Base-by-base conservation (phyloP, 768 basidiomycete species). In the Rhodotorula toruloides region DNA sequence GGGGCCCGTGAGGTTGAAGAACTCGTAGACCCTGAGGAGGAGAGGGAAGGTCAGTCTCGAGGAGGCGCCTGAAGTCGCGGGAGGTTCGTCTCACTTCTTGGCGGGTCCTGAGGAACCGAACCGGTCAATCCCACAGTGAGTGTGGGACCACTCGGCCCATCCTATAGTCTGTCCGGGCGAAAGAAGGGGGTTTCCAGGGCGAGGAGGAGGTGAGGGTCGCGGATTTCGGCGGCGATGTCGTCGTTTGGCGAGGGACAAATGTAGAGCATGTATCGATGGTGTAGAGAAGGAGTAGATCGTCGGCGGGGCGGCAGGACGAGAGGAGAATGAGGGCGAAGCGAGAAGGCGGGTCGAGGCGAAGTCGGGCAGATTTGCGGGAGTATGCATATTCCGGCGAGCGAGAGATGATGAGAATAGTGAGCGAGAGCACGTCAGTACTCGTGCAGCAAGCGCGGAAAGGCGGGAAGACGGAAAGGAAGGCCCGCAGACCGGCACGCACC, bases 81-180 rank as follows among this genome's bases (percentile, higher is more conserved):
- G 14, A 22, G 16, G 44, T 25, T 22, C 22, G 16, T 9, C 13
- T 17, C 16, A 13, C 16, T 46, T 46, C 17, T 31, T 21, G 10
- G 14, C 12, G 17, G 50, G 3, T 8, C 34, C 17, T 34, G 46
- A 36, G 31, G 37, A 58, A 7, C 40, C 91, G 87, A 89, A 96
- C 40, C 81, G 82, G 42, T 77, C 76, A 80, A 80, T 73, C 61
- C 78, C 79, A 63, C 77, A 76, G 74, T 77, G 84, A 80, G 93
- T 91, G 76, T 94, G 91, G 72, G 87, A 86, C 81, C 90, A 91
- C 79, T 87, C 87, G 68, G 84, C 83, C 92, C 92, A 96, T 72
- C 91, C 90, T 72, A 84, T 80, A 52, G 90, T 90, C 53, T 54
- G n/a, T 37, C 3, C 21, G 11, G 77, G 36, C 7, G 31, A 29